Percentiles rank a stretch among this genome's conserved stretches.
These are phyloP conservation scores for Geoglossum cookeanum DNA, from an alignment of 2,329 filamentous ascomycete genomes.

Conservation along the genomic window DNA sequence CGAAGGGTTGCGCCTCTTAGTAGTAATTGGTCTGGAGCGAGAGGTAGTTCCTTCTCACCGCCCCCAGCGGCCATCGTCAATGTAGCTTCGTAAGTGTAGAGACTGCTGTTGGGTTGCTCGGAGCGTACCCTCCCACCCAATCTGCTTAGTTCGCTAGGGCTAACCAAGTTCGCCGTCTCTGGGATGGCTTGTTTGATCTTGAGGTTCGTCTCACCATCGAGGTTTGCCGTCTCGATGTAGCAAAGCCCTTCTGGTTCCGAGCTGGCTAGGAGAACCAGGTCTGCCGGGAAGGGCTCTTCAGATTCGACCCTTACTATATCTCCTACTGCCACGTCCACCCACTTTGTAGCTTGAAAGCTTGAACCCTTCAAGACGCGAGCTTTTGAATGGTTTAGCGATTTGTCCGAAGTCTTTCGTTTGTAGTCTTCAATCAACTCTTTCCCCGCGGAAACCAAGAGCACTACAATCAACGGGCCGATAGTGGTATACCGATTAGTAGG, in stretches of 20 bases:
- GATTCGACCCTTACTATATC: slow-evolving; percentile 88
- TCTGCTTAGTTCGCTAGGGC: slow-evolving; percentile 65
- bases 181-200: slow-evolving; percentile 97
- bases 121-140: slow-evolving; percentile 75
- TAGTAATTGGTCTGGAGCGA: slow-evolving; percentile 83
- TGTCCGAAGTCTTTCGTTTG: slow-evolving; percentile 72
- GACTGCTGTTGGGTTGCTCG: slow-evolving; percentile 92
- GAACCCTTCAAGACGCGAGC: slow-evolving; percentile 69
- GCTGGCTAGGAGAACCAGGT: slow-evolving; percentile 77
- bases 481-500: slow-evolving; percentile 94
- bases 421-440: slow-evolving; percentile 93
- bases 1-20: slow-evolving; percentile 82
- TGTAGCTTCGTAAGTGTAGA: slow-evolving; percentile 96
- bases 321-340: slow-evolving; percentile 84
- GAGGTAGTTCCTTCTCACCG: slow-evolving; percentile 76
- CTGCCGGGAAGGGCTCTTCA: slow-evolving; percentile 85
- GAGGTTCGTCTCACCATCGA: slow-evolving; percentile 93
- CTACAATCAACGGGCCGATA: slow-evolving; percentile 79
- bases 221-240: slow-evolving; percentile 95
- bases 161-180: slow-evolving; percentile 77
- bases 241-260: slow-evolving; percentile 95
- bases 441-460: slow-evolving; percentile 81
- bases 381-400: slow-evolving; percentile 70
- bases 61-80: slow-evolving; percentile 79
- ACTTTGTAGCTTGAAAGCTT: slow-evolving; percentile 68